Base-by-base conservation (phyloP, 2,329 filamentous ascomycete species). In the Xylaria sp. region DNA sequence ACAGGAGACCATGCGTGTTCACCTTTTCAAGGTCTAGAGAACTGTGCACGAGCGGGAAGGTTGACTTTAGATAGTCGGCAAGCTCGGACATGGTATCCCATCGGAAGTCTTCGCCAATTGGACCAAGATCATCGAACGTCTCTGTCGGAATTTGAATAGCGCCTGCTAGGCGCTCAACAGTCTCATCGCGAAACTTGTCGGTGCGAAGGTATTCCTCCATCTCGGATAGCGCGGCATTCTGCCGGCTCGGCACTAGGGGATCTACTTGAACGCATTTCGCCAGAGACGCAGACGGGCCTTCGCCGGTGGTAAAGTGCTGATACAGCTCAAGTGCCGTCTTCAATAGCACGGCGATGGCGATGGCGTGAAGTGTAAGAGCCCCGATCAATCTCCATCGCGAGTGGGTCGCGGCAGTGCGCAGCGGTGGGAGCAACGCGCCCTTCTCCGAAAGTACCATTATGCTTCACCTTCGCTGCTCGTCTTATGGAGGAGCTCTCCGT, bases 21-120 rank as follows among this genome's bases (percentile, higher is more conserved):
- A 88, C 75, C 61, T 82, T 83, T 57, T 87, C 82, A 0, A 87
- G 73, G 6, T 76, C 70, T 54, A 86, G 73, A 3, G 76, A 75
- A 17, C 74, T 70, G 69, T 84, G 84, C 69, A 84, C 76, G 2
- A 78, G 70, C 0, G 86, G 86, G 64, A 85, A 89, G 0, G 81
- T 78, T 59, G 76, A 68, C 58, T 79, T 69, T 33, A 89, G 74
- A 35, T 82, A 82, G 7, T 72, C 70, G 5, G 84, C 82, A 56
- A 90, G 81, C 2, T 82, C 76, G 46, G 80, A 79, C 67, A 91
- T 84, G 9, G 84, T 79, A 1, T 85, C 80, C 82, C 88, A 91
- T 54, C 84, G 79, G 45, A 80, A 73, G 69, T 90, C 88, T 43
- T 80, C 75, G 31, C 82, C 84, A 15, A 88, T 75, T 0, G 76